phyloP scores from a whole-genome alignment of 257 asterid species.

The Solanum arcanum region DNA sequence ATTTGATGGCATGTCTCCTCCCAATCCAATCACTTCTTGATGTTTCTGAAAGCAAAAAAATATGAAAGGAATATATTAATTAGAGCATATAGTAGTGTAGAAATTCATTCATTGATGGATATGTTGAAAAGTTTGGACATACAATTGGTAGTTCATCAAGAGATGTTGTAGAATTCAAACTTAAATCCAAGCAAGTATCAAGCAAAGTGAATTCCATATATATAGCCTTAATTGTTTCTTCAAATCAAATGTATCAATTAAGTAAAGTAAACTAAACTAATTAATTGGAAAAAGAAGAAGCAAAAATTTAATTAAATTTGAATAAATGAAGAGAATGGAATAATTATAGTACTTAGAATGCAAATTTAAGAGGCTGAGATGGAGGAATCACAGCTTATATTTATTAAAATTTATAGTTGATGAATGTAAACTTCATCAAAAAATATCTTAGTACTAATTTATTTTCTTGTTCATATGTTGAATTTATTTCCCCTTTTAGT shows the following conservation, averaged over 20 bases:
- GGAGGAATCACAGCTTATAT: neutral
- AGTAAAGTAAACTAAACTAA: neutral
- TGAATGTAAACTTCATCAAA: neutral
- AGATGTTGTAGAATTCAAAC: conserved; percentile 27
- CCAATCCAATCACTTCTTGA: conserved; percentile 36
- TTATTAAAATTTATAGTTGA: neutral
- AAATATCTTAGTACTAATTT: neutral
- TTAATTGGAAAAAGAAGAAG: neutral
- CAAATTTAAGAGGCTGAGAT: neutral
- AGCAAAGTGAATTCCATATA: conserved; percentile 50
- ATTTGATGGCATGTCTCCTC: conserved; percentile 16
- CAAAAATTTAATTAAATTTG: neutral
- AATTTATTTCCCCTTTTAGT: neutral
- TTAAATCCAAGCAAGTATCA: conserved; percentile 62
- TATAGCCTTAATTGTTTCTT: neutral
- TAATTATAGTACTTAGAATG: neutral
- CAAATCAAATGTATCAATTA: neutral
- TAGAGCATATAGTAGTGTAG: neutral
- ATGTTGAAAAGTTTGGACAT: neutral
- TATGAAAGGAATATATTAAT: neutral
- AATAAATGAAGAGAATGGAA: neutral
- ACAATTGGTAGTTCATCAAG: conserved; percentile 30
- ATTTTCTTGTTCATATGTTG: conserved; percentile 4
- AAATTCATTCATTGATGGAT: neutral
- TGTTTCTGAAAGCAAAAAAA: conserved; percentile 40